Percentiles rank a stretch among this genome's conserved stretches.
Evolutionary conservation across 2,329 filamentous ascomycete species (phyloP).

Genomic region (Nannizziopsis barbatae): DNA sequence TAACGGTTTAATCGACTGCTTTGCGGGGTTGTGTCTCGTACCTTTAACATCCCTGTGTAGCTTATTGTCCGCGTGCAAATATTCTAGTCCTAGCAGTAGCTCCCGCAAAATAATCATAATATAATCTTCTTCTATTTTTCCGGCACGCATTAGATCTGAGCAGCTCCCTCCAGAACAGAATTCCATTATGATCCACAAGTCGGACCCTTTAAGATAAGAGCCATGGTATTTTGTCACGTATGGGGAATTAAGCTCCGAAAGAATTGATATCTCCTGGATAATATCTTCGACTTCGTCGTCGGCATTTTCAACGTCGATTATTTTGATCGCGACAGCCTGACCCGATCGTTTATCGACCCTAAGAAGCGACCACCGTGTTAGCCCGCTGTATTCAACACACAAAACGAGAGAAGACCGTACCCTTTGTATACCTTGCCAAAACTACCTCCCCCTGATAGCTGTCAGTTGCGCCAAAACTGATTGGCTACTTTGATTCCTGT

Average conservation of each 20-base stretch:
- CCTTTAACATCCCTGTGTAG: slow-evolving; percentile 93
- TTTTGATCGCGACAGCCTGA: slow-evolving; percentile 90
- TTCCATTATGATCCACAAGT: slow-evolving; percentile 99
- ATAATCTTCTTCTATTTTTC: slow-evolving; percentile 82
- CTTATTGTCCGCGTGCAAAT: slow-evolving; percentile 91
- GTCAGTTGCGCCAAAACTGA: neutral
- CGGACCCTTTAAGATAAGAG: slow-evolving; percentile 87
- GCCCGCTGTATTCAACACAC: neutral
- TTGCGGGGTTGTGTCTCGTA: slow-evolving; percentile 27
- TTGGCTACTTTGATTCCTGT: neutral
- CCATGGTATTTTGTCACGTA: slow-evolving; percentile 98
- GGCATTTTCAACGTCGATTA: slow-evolving; percentile 97
- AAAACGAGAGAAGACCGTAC: slow-evolving; percentile 37
- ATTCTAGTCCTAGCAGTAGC: slow-evolving; percentile 78
- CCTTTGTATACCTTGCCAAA: slow-evolving; percentile 99
- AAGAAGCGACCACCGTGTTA: neutral
- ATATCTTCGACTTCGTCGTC: slow-evolving; percentile 99
- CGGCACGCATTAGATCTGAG: slow-evolving; percentile 89
- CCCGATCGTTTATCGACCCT: slow-evolving; percentile 89
- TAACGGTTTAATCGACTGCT: neutral
- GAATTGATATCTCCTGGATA: slow-evolving; percentile 94
- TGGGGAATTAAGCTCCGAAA: slow-evolving; percentile 88
- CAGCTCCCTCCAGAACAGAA: slow-evolving; percentile 96
- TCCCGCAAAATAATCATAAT: slow-evolving; percentile 93
- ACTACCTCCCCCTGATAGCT: slow-evolving; percentile 71